Conservation (phyloP, 768 basidiomycete species). For the Fistulinella prunicolor region DNA sequence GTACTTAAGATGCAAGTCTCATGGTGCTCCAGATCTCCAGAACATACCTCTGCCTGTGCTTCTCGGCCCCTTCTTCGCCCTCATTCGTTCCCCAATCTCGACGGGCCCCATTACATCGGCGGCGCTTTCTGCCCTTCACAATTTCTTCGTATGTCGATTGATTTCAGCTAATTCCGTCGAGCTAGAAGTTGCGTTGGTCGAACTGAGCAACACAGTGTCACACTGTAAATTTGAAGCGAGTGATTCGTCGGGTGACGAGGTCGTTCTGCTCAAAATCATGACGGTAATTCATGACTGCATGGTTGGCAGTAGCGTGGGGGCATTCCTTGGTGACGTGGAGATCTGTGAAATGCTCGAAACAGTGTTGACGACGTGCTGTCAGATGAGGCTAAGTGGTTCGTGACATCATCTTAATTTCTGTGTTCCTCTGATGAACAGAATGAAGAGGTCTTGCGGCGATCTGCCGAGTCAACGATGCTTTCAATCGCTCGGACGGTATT, state of each 20-base stretch:
- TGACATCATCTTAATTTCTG: constrained; percentile 12
- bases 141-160: constrained; percentile 78
- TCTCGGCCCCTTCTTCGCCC: constrained; percentile 85
- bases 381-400: constrained; percentile 93
- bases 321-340: constrained; percentile 83
- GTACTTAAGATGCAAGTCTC: constrained; percentile 11
- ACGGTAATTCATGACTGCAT: constrained; percentile 84
- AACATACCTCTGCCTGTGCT: constrained; percentile 58
- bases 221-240: constrained; percentile 98
- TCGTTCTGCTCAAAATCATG: constrained; percentile 89
- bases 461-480: constrained; percentile 89
- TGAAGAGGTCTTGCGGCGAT: constrained; percentile 80
- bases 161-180: constrained; percentile 55
- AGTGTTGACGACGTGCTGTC: constrained; percentile 93
- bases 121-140: constrained; percentile 83
- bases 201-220: constrained; percentile 85
- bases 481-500: constrained; percentile 82
- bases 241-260: constrained; percentile 96
- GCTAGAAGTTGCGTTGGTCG: constrained; percentile 67
- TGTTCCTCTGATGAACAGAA: constrained; percentile 14
- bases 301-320: constrained; percentile 59
- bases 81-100: constrained; percentile 90
- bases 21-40: constrained; percentile 52
- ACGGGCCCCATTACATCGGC: constrained; percentile 98
- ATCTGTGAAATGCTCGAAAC: constrained; percentile 99